Conservation (phyloP, 208 protist species). For the Leishmania lainsoni region DNA sequence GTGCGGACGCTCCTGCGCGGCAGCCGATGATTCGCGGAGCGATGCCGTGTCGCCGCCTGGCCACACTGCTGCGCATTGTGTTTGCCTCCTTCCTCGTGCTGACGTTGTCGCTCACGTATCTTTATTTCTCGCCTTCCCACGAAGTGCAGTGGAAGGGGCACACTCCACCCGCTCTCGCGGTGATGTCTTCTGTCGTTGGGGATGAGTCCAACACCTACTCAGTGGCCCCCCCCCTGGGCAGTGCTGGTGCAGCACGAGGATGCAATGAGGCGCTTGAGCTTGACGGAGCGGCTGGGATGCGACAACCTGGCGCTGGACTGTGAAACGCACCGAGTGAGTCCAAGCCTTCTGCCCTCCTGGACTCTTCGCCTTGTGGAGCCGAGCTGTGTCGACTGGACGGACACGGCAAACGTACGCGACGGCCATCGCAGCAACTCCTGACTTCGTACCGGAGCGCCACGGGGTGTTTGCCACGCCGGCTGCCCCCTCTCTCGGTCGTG, state of each 20-base stretch:
- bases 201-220: too few relatives aligned
- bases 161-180: too few relatives aligned
- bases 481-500: constrained; percentile 11
- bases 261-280: background rate
- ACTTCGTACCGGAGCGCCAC: background rate
- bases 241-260: constrained; percentile 11
- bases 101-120: too few relatives aligned
- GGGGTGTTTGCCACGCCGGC: constrained; percentile 14
- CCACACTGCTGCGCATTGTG: too few relatives aligned
- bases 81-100: too few relatives aligned
- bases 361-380: constrained; percentile 8
- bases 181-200: too few relatives aligned
- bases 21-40: too few relatives aligned
- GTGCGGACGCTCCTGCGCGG: too few relatives aligned
- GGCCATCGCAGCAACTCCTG: background rate
- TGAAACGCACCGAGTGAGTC: background rate
- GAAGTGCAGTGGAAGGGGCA: too few relatives aligned
- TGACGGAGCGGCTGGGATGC: background rate
- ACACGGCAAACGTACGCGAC: constrained; percentile 2
- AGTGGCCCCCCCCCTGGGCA: background rate
- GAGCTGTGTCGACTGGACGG: constrained; percentile 4
- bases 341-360: constrained; percentile 24
- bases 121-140: too few relatives aligned
- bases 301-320: too few relatives aligned
- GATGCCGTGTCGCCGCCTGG: too few relatives aligned